Base-by-base conservation (phyloP, 2,329 filamentous ascomycete genomes). In the Epichloe hybrida region DNA sequence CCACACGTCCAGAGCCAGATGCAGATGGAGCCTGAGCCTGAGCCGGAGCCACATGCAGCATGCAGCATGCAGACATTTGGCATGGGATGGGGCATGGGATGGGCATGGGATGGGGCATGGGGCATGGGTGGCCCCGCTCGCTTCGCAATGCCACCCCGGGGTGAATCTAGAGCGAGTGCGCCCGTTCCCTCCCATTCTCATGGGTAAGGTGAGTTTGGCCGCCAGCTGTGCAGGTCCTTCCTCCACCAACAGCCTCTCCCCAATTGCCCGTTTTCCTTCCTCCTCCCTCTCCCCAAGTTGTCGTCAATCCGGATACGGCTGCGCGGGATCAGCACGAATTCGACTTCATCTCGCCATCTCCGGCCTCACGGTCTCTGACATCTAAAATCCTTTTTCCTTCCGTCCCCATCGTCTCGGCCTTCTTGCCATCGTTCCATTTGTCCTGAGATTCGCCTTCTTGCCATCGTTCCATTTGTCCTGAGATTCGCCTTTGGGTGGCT, bases 161-260 rank as follows among this genome's bases (percentile, higher is more conserved):
- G 64, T 66, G 58, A 12, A 9, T 42, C 20, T 65, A 66, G 52
- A 3, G 38, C 51, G 20, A 66, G 49, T 51, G 49, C 57, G 59
- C 61, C 64, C 64, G 64, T 66, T 66, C 63, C 61, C 65, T 60
- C 62, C 61, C 46, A 61, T 65, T 63, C 55, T 64, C 62, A 61
- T 70, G 68, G 68, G 68, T 70, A 59, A 70, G 68, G 68, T 62
- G 60, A 70, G 67, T 70, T 70, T 64, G 59, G 55, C 57, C 57
- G 60, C 62, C 61, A 65, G 64, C 58, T 61, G 57, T 61, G 65
- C 62, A 68, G 62, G 64, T 67, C 62, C 60, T 66, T 67, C 62
- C 62, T 66, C 64, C 65, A 66, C 64, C 64, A 61, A 62, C 58
- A 56, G 62, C 62, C 63, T 67, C 65, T 60, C 60, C 61, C 65